Evolutionary conservation across 108 stramenopile genomes (phyloP).

Genomic region (Asterionellopsis glacialis): DNA sequence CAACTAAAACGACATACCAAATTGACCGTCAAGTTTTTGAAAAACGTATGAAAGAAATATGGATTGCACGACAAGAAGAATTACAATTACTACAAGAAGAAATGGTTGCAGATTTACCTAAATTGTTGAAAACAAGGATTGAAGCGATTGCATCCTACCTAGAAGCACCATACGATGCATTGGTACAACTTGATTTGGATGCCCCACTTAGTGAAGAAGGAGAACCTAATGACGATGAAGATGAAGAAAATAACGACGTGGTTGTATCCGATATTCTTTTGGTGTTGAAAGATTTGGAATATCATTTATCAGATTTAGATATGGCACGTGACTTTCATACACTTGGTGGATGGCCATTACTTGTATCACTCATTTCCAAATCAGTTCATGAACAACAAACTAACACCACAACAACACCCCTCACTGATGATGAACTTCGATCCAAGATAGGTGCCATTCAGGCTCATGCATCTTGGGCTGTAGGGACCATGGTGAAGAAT

Average conservation of each 20-base stretch:
- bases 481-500: constrained; percentile 93
- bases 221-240: constrained; percentile 10
- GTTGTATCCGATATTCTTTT: constrained; percentile 41
- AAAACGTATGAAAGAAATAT: constrained; percentile 62
- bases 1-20: constrained; percentile 6
- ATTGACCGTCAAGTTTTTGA: constrained; percentile 49
- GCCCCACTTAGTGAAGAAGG: not conserved
- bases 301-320: constrained; percentile 87
- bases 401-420: constrained; percentile 9
- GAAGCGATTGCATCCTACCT: constrained; percentile 46
- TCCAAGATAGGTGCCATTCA: constrained; percentile 48
- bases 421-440: not conserved
- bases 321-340: constrained; percentile 94
- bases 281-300: constrained; percentile 81
- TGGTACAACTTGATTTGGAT: constrained; percentile 16
- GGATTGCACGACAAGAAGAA: constrained; percentile 76
- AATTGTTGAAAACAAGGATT: constrained; percentile 59
- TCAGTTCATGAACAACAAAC: constrained; percentile 28
- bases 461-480: constrained; percentile 71
- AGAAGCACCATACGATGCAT: constrained; percentile 27
- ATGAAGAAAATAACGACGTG: not conserved
- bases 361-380: constrained; percentile 66
- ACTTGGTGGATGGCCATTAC: constrained; percentile 80
- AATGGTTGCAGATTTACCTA: constrained; percentile 53
- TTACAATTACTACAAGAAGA: constrained; percentile 45